These are phyloP conservation scores for Rhamnella rubrinervis DNA, from an alignment of 331 rosid genomes.

Conservation along the genomic window DNA sequence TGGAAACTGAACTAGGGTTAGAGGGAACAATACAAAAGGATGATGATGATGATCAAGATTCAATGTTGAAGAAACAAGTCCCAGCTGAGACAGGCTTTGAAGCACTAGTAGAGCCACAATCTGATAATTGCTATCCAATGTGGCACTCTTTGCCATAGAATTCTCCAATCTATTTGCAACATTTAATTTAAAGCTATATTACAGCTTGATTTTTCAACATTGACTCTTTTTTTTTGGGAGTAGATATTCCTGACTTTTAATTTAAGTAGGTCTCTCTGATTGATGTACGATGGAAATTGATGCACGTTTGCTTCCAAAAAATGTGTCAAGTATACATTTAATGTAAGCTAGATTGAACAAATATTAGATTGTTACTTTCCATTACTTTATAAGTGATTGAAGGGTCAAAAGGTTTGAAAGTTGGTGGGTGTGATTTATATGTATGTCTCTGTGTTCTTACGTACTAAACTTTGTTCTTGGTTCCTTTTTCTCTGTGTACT, in stretches of 20 bases:
- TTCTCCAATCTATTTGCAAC: constrained; percentile 14
- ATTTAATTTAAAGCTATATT: too few species aligned
- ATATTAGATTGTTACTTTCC: too few species aligned
- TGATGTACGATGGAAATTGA: constrained; percentile 28
- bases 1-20: constrained; percentile 62
- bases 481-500: too few species aligned
- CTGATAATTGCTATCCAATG: constrained; percentile 24
- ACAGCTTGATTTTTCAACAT: background rate
- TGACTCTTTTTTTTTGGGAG: background rate
- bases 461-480: background rate
- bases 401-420: background rate
- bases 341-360: constrained; percentile 16
- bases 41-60: constrained; percentile 1
- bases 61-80: constrained; percentile 12
- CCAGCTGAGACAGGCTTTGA: too few species aligned
- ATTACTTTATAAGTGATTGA: too few species aligned
- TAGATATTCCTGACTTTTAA: constrained; percentile 20
- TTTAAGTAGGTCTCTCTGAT: constrained; percentile 26
- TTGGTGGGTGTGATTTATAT: constrained; percentile 5
- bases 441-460: background rate
- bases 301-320: background rate
- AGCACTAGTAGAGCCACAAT: constrained; percentile 13
- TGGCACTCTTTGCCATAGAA: constrained; percentile 40
- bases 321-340: background rate
- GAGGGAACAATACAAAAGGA: constrained; percentile 14